Base-by-base conservation (phyloP, 129 eudicot genomes). In the Deinandra increscens region DNA sequence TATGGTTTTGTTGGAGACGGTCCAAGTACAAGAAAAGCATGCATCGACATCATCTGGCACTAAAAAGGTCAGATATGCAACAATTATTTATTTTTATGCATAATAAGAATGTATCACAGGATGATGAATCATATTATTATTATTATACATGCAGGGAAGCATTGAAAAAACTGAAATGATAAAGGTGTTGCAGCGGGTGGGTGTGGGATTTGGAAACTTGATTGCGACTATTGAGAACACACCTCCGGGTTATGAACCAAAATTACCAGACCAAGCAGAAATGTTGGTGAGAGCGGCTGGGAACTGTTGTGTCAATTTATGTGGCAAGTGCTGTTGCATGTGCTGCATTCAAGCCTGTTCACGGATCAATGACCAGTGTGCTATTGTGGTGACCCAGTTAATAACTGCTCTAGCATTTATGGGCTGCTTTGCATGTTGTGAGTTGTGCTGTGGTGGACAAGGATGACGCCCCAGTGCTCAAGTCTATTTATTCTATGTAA, bases 271-370 rank as follows among this genome's bases (percentile, higher is more conserved):
- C 39, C 86, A 86, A 4, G 97, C 86, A 18, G 98, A 93, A 60
- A 72, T 89, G 59, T 65, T 93, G 11, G 88, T 71, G 31, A 81
- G 80, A 76, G 97, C 97, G 63, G 88, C 97, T 19, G 85, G 92
- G 0, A 83, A 85, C 60, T 93, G 97, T 23, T 93, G 96, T 60
- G 88, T 83, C 13, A 81, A 61, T 64, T 43, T 87, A 10, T 87
- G 84, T 61, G 76, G 76, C 19, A 75, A 39, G 74, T 89, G 97
- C 82, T 93, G 98, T 64, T 89, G 99, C 75, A 50, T 71, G 79
- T 93, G 99, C 77, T 89, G 97, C 80, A 85, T 93, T 48, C 79
- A 79, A 31, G 9, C 41, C 3, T 89, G 92, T 70, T 81, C 97
- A 1, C 36, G 69, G 61, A 63, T 89, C 37, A 93, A 93, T 3